These are phyloP conservation scores for Thermothielavioides terrestris DNA, from an alignment of 495 filamentous ascomycete genomes.

Conservation along the genomic window DNA sequence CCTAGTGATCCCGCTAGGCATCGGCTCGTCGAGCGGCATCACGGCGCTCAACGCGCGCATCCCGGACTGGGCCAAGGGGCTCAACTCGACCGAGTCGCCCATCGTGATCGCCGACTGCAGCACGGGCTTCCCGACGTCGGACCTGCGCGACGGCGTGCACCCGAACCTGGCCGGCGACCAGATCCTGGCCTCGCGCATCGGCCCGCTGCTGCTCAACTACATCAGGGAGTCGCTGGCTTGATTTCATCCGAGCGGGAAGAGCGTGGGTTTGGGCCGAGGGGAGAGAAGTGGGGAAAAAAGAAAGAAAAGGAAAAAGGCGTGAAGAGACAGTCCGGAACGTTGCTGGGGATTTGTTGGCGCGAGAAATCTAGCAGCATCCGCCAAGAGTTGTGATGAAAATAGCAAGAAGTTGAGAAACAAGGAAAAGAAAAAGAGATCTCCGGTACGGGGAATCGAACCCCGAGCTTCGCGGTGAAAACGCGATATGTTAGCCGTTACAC, in stretches of 20 bases:
- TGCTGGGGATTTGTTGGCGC: too few relatives aligned
- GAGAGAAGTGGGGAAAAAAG: too few relatives aligned
- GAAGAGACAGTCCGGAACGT: too few relatives aligned
- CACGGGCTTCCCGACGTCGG: conserved; percentile 22
- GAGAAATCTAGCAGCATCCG: too few relatives aligned
- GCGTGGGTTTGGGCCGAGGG: too few relatives aligned
- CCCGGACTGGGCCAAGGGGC: conserved; percentile 26
- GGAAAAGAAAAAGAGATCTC: too few relatives aligned
- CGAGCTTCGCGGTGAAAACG: conserved; percentile 45
- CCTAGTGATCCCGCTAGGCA: conserved; percentile 25
- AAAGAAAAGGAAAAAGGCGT: too few relatives aligned
- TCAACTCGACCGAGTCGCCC: conserved; percentile 28
- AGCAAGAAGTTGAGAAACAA: too few relatives aligned
- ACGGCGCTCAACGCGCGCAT: conserved; percentile 28
- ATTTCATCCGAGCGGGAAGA: too few relatives aligned
- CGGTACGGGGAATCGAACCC: conserved; percentile 46
- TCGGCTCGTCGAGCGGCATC: conserved; percentile 13
- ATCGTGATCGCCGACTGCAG: conserved; percentile 34
- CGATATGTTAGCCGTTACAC: conserved; percentile 43
- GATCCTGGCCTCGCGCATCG: conserved; percentile 24
- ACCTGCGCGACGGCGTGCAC: conserved; percentile 33
- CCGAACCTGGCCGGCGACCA: conserved; percentile 29
- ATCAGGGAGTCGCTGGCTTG: conserved; percentile 8
- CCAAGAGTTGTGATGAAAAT: too few relatives aligned
- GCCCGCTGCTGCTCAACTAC: conserved; percentile 24